Conservation (phyloP, 2,329 filamentous ascomycete species). For the Trichoderma asperellum region DNA sequence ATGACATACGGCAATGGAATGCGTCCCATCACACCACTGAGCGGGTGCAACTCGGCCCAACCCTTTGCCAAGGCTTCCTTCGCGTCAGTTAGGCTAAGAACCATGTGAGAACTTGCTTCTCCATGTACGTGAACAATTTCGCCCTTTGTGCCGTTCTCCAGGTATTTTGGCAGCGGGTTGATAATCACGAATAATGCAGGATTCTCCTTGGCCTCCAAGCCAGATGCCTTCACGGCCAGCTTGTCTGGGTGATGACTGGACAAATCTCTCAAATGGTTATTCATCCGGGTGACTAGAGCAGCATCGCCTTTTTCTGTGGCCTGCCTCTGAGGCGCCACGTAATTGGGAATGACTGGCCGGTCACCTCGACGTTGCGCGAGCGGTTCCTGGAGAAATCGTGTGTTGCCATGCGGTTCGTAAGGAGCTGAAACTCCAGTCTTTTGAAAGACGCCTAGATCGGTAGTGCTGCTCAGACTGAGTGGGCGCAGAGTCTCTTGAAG, state of each 20-base stretch:
- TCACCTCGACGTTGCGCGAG: slow-evolving; percentile 33
- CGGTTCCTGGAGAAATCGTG: slow-evolving; percentile 32
- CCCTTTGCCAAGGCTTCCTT: slow-evolving; percentile 41
- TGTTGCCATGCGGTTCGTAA: slow-evolving; percentile 37
- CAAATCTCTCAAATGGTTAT: slow-evolving; percentile 35
- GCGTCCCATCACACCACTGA: slow-evolving; percentile 31
- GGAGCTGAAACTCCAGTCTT: slow-evolving; percentile 31
- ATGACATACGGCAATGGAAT: slow-evolving; percentile 41
- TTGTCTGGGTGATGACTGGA: neutral
- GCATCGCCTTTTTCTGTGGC: slow-evolving; percentile 34
- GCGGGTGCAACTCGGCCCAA: slow-evolving; percentile 47
- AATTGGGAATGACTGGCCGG: slow-evolving; percentile 42
- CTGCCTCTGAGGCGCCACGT: slow-evolving; percentile 47
- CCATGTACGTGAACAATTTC: slow-evolving; percentile 47
- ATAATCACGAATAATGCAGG: slow-evolving; percentile 24
- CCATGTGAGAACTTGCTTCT: slow-evolving; percentile 47
- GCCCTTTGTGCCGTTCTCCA: slow-evolving; percentile 29
- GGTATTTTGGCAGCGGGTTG: slow-evolving; percentile 17
- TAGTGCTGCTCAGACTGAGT: slow-evolving; percentile 42
- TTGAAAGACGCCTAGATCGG: slow-evolving; percentile 38
- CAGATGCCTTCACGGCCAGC: neutral
- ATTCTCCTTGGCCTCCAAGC: slow-evolving; percentile 21
- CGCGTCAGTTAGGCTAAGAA: slow-evolving; percentile 45
- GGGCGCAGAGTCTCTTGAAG: slow-evolving; percentile 41
- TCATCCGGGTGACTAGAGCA: slow-evolving; percentile 32